These are phyloP conservation scores for Fusarium sp. DNA, from an alignment of 2,329 filamentous ascomycete species.

Conservation along the genomic window DNA sequence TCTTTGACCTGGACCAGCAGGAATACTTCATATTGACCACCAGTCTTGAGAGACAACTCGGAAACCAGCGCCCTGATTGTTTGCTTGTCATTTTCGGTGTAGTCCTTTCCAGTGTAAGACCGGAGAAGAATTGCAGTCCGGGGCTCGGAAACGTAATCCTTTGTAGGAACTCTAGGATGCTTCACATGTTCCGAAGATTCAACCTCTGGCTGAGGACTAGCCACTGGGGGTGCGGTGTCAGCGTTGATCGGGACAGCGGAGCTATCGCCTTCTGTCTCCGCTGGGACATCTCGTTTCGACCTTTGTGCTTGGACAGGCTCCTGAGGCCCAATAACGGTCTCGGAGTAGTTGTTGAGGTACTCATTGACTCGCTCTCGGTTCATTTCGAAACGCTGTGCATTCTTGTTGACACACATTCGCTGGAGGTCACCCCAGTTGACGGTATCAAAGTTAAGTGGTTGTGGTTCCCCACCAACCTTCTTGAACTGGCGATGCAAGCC, in stretches of 20 bases:
- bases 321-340: conserved; percentile 42
- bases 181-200: conserved; percentile 17
- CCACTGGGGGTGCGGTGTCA: background rate
- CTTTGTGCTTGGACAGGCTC: conserved; percentile 17
- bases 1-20: conserved; percentile 84
- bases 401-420: conserved; percentile 71
- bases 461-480: conserved; percentile 54
- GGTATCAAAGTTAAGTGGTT: conserved; percentile 67
- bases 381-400: conserved; percentile 71
- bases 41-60: conserved; percentile 79
- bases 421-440: conserved; percentile 80
- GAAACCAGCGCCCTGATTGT: conserved; percentile 82
- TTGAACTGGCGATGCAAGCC: conserved; percentile 65
- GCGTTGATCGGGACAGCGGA: background rate
- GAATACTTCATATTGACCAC: conserved; percentile 84
- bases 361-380: conserved; percentile 57
- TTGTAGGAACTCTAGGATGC: conserved; percentile 23
- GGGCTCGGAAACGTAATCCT: conserved; percentile 53
- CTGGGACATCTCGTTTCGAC: conserved; percentile 19
- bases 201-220: conserved; percentile 1
- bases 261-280: conserved; percentile 3
- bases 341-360: conserved; percentile 58
- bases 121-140: conserved; percentile 82
- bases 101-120: conserved; percentile 79
- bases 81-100: conserved; percentile 82